These are phyloP conservation scores for Pugionium dolabratum DNA, from an alignment of 345 rosid genomes.

Conservation along the genomic window DNA sequence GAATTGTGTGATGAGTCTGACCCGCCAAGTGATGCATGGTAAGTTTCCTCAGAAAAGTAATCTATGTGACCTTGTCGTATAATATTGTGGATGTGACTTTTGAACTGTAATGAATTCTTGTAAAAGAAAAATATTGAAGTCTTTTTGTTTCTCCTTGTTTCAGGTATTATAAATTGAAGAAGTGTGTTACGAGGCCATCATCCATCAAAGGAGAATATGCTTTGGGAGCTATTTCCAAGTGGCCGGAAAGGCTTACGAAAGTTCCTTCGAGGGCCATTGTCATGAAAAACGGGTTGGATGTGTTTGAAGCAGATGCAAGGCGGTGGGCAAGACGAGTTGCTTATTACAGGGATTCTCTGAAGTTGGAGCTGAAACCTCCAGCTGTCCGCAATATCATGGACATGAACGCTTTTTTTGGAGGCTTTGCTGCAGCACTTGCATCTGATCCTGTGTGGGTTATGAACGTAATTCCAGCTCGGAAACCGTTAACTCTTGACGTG, in stretches of 20 bases:
- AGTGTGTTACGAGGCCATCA: conserved; percentile 62
- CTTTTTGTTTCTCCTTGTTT: conserved; percentile 12
- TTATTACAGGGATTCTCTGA: conserved; percentile 58
- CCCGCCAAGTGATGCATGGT: conserved; percentile 83
- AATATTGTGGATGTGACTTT: conserved; percentile 5
- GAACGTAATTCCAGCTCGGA: conserved; percentile 87
- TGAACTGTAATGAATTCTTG: neutral
- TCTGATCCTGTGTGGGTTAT: conserved; percentile 93
- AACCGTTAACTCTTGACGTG: conserved; percentile 71
- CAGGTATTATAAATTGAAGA: conserved; percentile 84
- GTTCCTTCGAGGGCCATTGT: conserved; percentile 66
- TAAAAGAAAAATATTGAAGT: conserved; percentile 3
- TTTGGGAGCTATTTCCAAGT: conserved; percentile 64
- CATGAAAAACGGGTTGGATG: conserved; percentile 73
- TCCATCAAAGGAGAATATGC: conserved; percentile 67
- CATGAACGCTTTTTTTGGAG: conserved; percentile 94
- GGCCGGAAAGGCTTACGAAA: conserved; percentile 80
- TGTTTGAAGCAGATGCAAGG: conserved; percentile 84
- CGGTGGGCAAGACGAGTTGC: conserved; percentile 88
- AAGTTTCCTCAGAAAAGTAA: conserved; percentile 28
- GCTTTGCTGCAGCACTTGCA: conserved; percentile 82
- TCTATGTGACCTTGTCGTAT: conserved; percentile 12
- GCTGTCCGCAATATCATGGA: conserved; percentile 86
- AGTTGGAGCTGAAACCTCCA: conserved; percentile 67
- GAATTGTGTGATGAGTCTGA: conserved; percentile 67